A percentile compares a stretch with the other conserved stretches of the same genome.
Conservation (phyloP, 352 stramenopile genomes). For the Thalassiosira livingstoniorum region DNA sequence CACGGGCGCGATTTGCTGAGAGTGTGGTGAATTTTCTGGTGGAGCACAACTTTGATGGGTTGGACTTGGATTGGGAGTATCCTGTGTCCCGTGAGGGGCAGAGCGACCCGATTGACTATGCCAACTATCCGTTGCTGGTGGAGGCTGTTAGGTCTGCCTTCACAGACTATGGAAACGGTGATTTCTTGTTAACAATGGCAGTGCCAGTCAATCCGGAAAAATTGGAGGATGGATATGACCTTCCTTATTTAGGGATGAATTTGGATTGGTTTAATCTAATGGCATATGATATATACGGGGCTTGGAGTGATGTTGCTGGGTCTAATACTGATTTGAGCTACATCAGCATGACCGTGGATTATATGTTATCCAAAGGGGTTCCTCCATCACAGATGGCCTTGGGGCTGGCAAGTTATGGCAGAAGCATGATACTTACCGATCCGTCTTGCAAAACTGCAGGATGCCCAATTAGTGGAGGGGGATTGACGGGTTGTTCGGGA, state of each 20-base stretch:
- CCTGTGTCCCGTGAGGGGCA: slow-evolving; percentile 45
- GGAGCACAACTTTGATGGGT: slow-evolving; percentile 52
- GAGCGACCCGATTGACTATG: slow-evolving; percentile 35
- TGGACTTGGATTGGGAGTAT: slow-evolving; percentile 70
- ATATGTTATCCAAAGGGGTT: slow-evolving; percentile 34
- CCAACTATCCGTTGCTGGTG: slow-evolving; percentile 48
- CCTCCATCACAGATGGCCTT: slow-evolving; percentile 39
- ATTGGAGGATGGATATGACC: slow-evolving; percentile 40
- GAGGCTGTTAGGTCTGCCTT: slow-evolving; percentile 25
- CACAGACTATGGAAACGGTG: neutral
- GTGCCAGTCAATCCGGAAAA: slow-evolving; percentile 46
- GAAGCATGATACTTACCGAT: slow-evolving; percentile 37
- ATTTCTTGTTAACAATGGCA: slow-evolving; percentile 47
- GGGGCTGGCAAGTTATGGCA: slow-evolving; percentile 54
- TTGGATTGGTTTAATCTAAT: slow-evolving; percentile 68
- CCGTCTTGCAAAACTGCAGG: slow-evolving; percentile 31
- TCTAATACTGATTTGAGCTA: slow-evolving; percentile 56
- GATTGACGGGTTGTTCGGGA: slow-evolving; percentile 61
- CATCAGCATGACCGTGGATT: slow-evolving; percentile 39
- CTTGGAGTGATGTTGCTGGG: slow-evolving; percentile 40
- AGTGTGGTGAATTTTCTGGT: slow-evolving; percentile 37
- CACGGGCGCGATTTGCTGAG: slow-evolving; percentile 25
- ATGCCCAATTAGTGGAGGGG: slow-evolving; percentile 45
- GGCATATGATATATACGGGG: slow-evolving; percentile 59
- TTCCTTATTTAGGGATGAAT: slow-evolving; percentile 18